A percentile compares a stretch with the other conserved stretches of the same genome.
These are phyloP conservation scores for Paramecium sonneborni DNA, from an alignment of 73 alveolate genomes.

Conservation along the genomic window DNA sequence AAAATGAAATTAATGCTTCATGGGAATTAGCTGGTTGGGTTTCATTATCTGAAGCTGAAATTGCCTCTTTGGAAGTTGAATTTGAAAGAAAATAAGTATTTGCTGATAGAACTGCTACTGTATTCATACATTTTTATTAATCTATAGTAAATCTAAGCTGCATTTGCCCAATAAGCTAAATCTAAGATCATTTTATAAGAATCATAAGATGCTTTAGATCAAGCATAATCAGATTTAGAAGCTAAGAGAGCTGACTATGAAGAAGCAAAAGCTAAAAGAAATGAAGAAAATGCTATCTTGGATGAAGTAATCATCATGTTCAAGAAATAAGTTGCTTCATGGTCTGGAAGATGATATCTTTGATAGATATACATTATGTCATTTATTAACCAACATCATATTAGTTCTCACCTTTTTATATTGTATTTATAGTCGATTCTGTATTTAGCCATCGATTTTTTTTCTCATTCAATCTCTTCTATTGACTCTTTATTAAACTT, in stretches of 20 bases:
- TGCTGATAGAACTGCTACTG: slow-evolving; percentile 56
- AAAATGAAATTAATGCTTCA: slow-evolving; percentile 35
- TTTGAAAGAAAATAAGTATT: slow-evolving; percentile 42
- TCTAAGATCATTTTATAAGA: slow-evolving; percentile 33
- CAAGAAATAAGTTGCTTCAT: slow-evolving; percentile 52
- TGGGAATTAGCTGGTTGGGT: slow-evolving; percentile 59
- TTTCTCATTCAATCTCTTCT: no score
- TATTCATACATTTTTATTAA: neutral
- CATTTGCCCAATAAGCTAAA: slow-evolving; percentile 30
- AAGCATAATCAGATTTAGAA: slow-evolving; percentile 28
- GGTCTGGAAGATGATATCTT: slow-evolving; percentile 46
- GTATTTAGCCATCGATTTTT: no score
- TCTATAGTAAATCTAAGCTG: slow-evolving; percentile 43
- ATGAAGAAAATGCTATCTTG: slow-evolving; percentile 33
- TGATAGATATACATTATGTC: neutral
- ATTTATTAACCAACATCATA: neutral
- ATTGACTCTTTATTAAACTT: no score
- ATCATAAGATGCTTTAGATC: slow-evolving; percentile 17
- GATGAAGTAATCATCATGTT: slow-evolving; percentile 49
- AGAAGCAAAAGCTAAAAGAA: slow-evolving; percentile 12
- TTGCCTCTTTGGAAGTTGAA: slow-evolving; percentile 25
- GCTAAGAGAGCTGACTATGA: slow-evolving; percentile 26
- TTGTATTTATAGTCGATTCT: no score
- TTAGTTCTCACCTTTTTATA: no score
- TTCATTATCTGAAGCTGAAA: slow-evolving; percentile 52